Evolutionary conservation across 345 rosid genomes (phyloP).

Genomic region (Eutrema japonicum): DNA sequence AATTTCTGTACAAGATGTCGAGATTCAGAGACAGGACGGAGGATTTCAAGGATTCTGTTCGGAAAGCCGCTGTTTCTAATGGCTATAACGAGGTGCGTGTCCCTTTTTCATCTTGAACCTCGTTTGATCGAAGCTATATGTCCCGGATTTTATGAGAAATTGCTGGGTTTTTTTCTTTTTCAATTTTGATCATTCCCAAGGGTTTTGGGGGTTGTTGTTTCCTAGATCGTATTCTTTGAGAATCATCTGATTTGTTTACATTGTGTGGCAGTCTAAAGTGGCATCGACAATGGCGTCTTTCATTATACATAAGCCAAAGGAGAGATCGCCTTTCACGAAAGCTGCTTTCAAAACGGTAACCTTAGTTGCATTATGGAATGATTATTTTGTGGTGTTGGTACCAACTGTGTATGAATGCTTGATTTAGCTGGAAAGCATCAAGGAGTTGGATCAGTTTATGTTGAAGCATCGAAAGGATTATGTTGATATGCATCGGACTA

Average conservation of each 20-base stretch:
- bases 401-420: conserved; percentile 11
- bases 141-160: neutral
- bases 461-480: conserved; percentile 83
- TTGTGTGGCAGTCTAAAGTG: conserved; percentile 60
- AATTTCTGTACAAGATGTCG: conserved; percentile 52
- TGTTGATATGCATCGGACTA: conserved; percentile 78
- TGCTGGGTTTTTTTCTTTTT: neutral
- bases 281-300: conserved; percentile 82
- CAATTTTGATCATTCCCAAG: neutral
- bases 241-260: conserved; percentile 9
- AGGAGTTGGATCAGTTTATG: conserved; percentile 75
- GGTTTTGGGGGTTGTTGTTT: conserved; percentile 25
- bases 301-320: conserved; percentile 73
- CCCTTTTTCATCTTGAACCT: neutral
- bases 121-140: conserved; percentile 17
- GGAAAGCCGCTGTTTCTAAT: conserved; percentile 60
- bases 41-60: conserved; percentile 82
- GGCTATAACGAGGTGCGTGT: conserved; percentile 70
- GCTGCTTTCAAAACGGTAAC: conserved; percentile 77
- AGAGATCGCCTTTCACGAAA: conserved; percentile 62
- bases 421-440: conserved; percentile 71
- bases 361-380: conserved; percentile 11
- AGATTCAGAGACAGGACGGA: conserved; percentile 78
- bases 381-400: conserved; percentile 1
- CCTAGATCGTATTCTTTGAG: neutral